Evolutionary conservation across 75 land plant genomes (phyloP), one percentile per base, ranked within the genome.

Genomic region (Cryptomeria japonica): DNA sequence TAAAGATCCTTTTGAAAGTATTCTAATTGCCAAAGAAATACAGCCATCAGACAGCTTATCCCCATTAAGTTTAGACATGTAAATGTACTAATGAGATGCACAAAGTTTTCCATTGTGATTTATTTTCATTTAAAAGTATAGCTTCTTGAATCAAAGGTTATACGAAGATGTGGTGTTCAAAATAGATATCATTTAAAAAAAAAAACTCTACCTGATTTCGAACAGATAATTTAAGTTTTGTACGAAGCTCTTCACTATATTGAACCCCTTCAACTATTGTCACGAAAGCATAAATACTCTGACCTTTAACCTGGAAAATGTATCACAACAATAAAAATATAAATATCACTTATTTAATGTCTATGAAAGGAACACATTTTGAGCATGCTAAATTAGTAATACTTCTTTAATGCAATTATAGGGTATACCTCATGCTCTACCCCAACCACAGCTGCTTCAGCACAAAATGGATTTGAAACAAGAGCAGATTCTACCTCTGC

Each of bases 401-500:
- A 25, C 41, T 47, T 36, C 44, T n/a, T 49, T 44, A 44, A 73
- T 32, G 36, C 19, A 83, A 51, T 38, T 72, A 28, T 12, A 46
- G 37, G n/a, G 55, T 34, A 85, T 94, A 95, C 99, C 98, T 97
- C 99, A 89, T 98, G 99, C 55, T 98, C 99, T 90, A 96, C 92
- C 80, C 99, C 99, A 90, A 98, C 99, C 22, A 98, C 99, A 82
- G 99, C 99, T 72, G 99, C 99, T 90, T 97, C 99, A 56, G 98
- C 94, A 94, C 98, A 96, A 58, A 92, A 93, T 47, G 98, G 97
- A 94, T 98, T 98, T 64, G 99, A 95, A 58, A 98, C 99, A 73
- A 98, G 92, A 64, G 99, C 99, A 88, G 99, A 98, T 93, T 98
- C 99, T 58, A 98, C 99, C 88, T 98, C 99, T 41, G 99, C 99